Evolutionary conservation across 2,329 filamentous ascomycete species (phyloP), one percentile per base, ranked within the genome.

Genomic region (Ophiostoma australiae): DNA sequence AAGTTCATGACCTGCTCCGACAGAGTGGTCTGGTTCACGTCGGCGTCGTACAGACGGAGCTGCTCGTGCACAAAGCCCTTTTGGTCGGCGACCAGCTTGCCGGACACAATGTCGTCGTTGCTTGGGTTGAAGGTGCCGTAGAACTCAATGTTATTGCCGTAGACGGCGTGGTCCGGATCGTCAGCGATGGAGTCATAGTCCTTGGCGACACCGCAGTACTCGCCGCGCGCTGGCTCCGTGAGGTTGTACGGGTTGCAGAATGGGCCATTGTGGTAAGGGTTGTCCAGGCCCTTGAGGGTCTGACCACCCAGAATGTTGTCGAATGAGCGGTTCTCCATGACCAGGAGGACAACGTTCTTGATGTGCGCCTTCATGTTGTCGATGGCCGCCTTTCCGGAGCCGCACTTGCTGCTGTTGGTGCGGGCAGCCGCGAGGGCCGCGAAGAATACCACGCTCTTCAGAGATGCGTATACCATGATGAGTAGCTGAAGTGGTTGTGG

Each of bases 311-410:
- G 75, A 8, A 83, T 72, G 75, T 82, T 83, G 74, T 83, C 81
- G 33, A 82, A 75, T 0, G 81, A 82, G 69, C 81, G 81, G 74
- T 82, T 82, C 74, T 82, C 81, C 78, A 82, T 79, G 11, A 83
- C 81, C 23, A 84, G 76, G 35, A 84, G 80, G 67, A 84, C 82
- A 6, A 84, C 81, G 73, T 82, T 82, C 76, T 83, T 83, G 76
- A 84, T 84, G 71, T 80, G 81, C 52, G 73, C 75, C 70, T 78
- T 79, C 75, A 77, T 72, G 71, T 75, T 76, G 23, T 70, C 58
- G 70, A 77, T 73, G 63, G 63, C 63, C 20, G 63, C 20, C 63
- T 66, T 37, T n/a, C 63, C 20, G 35, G 35, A n/a, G 63, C 33
- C 13, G 35, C 33, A 63, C 58, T 63, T 63, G 58, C 15, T 63